Conservation (phyloP, 78 protist genomes). For the Trichosphaerium sp. region DNA sequence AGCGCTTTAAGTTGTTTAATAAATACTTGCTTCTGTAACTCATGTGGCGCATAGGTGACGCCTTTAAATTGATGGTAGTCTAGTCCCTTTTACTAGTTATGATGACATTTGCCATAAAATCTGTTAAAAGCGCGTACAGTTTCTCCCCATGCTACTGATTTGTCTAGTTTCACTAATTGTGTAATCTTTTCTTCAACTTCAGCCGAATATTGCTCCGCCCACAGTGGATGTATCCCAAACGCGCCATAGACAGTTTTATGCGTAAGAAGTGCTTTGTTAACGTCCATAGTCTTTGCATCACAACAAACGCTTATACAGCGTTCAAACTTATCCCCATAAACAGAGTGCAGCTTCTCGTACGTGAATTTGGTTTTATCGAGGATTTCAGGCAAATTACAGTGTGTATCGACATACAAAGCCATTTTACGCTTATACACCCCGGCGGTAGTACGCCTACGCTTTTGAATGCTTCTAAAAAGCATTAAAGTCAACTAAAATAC, state of each 20-base stretch:
- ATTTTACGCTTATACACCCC: too few species aligned
- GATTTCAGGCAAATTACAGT: too few species aligned
- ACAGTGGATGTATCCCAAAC: constrained; percentile 57
- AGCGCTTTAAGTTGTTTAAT: constrained; percentile 31
- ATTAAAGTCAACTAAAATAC: too few species aligned
- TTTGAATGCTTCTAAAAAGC: too few species aligned
- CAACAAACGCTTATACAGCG: constrained; percentile 28
- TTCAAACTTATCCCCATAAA: too few species aligned
- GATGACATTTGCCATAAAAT: too few species aligned
- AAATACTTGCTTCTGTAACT: constrained; percentile 24
- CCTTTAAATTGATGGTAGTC: constrained; percentile 5
- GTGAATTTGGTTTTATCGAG: too few species aligned
- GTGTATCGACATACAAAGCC: too few species aligned
- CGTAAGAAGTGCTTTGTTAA: constrained; percentile 7
- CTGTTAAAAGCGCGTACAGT: constrained; percentile 26
- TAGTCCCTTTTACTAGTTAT: not conserved
- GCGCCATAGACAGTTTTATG: constrained; percentile 27
- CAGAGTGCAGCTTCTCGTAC: too few species aligned
- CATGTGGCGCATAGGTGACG: constrained; percentile 7
- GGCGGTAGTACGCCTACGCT: too few species aligned
- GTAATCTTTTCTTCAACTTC: constrained; percentile 17
- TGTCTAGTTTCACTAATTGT: constrained; percentile 19
- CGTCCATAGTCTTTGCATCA: constrained; percentile 27
- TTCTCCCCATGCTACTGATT: constrained; percentile 67
- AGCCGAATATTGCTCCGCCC: constrained; percentile 31